Conservation (phyloP, 169 alveolate genomes). For the Plasmodium vinckei region DNA sequence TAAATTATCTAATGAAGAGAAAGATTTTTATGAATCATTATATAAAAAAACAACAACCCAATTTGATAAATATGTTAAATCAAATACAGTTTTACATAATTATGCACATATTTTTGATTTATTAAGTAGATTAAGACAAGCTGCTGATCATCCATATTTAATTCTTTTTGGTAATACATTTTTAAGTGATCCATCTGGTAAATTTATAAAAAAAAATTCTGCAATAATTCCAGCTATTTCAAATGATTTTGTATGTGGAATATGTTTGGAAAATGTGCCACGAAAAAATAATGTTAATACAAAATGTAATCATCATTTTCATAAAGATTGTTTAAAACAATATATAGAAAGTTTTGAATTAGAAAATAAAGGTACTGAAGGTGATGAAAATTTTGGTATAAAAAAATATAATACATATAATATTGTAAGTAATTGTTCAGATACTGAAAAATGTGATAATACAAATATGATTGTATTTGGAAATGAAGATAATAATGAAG, state of each 20-base stretch:
- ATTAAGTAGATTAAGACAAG: conserved; percentile 91
- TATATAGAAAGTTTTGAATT: conserved; percentile 87
- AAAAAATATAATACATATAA: background rate
- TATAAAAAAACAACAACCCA: conserved; percentile 86
- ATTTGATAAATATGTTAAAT: conserved; percentile 86
- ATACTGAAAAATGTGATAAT: background rate
- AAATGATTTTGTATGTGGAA: conserved; percentile 78
- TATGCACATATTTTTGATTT: conserved; percentile 93
- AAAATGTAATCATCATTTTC: conserved; percentile 90
- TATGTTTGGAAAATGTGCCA: conserved; percentile 83
- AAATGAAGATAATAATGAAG: conserved; percentile 5
- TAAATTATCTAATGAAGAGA: conserved; percentile 86
- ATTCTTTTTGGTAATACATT: conserved; percentile 88
- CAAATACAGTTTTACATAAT: conserved; percentile 91
- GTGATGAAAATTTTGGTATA: background rate
- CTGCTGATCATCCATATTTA: conserved; percentile 93
- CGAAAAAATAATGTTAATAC: conserved; percentile 81
- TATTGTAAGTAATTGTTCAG: background rate
- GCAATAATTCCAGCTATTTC: conserved; percentile 78
- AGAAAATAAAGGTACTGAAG: conserved; percentile 43
- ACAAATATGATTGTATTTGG: background rate
- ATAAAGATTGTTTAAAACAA: conserved; percentile 86
- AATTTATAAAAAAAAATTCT: conserved; percentile 75
- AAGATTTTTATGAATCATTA: conserved; percentile 89
- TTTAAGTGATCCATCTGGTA: conserved; percentile 78